phyloP scores from a whole-genome alignment of 176 grass and related monocot species.

The Oryza punctata region DNA sequence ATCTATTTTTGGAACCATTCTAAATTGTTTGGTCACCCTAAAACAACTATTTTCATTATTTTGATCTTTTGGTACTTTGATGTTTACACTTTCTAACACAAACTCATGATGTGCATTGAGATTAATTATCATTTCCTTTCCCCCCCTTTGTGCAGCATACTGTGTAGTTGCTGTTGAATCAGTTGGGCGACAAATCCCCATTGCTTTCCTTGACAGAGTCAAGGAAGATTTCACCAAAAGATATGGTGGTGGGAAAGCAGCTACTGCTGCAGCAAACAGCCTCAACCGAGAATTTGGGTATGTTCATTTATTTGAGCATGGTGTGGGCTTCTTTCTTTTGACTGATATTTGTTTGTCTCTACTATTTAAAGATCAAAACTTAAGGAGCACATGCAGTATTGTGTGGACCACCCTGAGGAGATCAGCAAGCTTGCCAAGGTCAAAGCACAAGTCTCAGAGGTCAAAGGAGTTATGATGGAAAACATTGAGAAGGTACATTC shows the following conservation, averaged over 20 bases:
- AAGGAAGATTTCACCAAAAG: constrained; percentile 93
- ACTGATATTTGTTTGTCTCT: constrained; percentile 21
- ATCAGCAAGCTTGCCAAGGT: constrained; percentile 90
- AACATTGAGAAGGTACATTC: constrained; percentile 88
- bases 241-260: constrained; percentile 89
- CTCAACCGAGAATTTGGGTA: constrained; percentile 88
- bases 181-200: constrained; percentile 86
- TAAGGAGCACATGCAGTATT: constrained; percentile 97
- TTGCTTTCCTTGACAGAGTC: constrained; percentile 84
- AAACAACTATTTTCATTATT: neutral
- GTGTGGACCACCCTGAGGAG: constrained; percentile 87
- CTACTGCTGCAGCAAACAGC: constrained; percentile 73
- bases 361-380: constrained; percentile 70
- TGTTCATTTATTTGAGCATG: neutral
- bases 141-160: constrained; percentile 57
- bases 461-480: constrained; percentile 98
- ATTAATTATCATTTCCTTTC: constrained; percentile 5
- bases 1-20: neutral
- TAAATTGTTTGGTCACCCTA: neutral
- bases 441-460: constrained; percentile 93
- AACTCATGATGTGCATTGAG: neutral
- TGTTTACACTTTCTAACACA: neutral
- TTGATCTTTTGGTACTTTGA: neutral
- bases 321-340: neutral
- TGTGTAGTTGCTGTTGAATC: constrained; percentile 95